phyloP scores from a whole-genome alignment of 352 stramenopile species.

The Aphanomyces astaci region DNA sequence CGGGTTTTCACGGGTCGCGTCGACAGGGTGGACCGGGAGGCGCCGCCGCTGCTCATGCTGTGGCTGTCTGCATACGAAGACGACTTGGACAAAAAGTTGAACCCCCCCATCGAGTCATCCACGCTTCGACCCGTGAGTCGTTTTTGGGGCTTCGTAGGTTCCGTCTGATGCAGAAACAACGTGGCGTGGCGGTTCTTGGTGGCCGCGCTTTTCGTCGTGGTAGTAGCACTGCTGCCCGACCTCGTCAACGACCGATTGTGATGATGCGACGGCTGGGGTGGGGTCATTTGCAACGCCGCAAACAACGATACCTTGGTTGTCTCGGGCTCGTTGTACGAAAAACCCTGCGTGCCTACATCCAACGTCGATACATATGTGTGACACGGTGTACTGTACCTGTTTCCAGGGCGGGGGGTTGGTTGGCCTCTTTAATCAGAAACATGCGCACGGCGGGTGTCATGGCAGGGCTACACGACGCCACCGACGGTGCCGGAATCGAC shows the following conservation, averaged over 20 bases:
- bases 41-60: too few species aligned
- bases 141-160: neutral
- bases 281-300: neutral
- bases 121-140: neutral
- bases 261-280: neutral
- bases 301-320: neutral
- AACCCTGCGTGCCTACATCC: neutral
- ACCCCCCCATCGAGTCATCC: neutral
- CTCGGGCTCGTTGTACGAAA: conserved; percentile 8
- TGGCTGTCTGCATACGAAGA: neutral
- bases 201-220: neutral
- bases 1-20: too few species aligned
- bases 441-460: conserved; percentile 1
- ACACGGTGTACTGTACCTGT: too few species aligned
- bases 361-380: too few species aligned
- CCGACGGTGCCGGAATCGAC: conserved; percentile 34
- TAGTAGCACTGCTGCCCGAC: neutral
- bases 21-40: too few species aligned
- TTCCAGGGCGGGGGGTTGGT: conserved; percentile 11
- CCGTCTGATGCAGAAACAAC: conserved; percentile 7
- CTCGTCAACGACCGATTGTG: conserved; percentile 65
- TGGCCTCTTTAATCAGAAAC: conserved; percentile 14
- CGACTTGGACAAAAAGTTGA: neutral
- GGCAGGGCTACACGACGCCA: neutral
- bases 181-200: neutral